Conservation (phyloP, 116 monocot genomes). For the Zostera marina region DNA sequence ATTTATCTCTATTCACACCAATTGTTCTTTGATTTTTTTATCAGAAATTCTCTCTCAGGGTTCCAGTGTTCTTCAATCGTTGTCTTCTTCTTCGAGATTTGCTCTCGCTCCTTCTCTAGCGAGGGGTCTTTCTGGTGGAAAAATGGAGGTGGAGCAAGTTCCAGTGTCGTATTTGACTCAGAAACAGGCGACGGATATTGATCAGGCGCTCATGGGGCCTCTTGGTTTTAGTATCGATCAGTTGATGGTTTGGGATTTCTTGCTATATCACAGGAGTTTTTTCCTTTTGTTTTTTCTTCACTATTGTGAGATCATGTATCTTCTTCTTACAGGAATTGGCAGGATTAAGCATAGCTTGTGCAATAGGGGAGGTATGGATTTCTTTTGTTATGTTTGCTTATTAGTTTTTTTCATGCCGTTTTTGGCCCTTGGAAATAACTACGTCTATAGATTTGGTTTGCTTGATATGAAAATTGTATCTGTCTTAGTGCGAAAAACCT, state of each 20-base stretch:
- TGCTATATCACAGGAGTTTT: background rate
- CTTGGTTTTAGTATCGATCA: conserved; percentile 95
- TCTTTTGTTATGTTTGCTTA: background rate
- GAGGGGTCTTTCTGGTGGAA: conserved; percentile 7
- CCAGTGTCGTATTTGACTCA: conserved; percentile 49
- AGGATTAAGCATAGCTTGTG: conserved; percentile 71
- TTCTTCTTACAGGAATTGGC: conserved; percentile 58
- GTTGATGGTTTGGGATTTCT: conserved; percentile 48
- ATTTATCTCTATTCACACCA: conserved; percentile 2
- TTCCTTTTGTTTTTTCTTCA: background rate
- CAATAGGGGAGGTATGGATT: conserved; percentile 49
- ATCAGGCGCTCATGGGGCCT: conserved; percentile 89
- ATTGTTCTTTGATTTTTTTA: background rate
- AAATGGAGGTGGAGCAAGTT: conserved; percentile 9
- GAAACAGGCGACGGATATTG: conserved; percentile 72
- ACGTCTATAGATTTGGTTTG: background rate
- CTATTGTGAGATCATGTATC: background rate
- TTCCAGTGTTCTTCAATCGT: background rate
- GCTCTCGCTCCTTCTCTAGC: background rate
- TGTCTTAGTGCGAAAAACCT: no score
- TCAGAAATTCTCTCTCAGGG: background rate
- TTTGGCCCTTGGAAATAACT: background rate
- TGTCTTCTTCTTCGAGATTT: background rate
- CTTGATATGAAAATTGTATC: background rate
- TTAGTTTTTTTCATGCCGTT: background rate